Evolutionary conservation across 768 basidiomycete genomes (phyloP).

Genomic region (Mycena venus): DNA sequence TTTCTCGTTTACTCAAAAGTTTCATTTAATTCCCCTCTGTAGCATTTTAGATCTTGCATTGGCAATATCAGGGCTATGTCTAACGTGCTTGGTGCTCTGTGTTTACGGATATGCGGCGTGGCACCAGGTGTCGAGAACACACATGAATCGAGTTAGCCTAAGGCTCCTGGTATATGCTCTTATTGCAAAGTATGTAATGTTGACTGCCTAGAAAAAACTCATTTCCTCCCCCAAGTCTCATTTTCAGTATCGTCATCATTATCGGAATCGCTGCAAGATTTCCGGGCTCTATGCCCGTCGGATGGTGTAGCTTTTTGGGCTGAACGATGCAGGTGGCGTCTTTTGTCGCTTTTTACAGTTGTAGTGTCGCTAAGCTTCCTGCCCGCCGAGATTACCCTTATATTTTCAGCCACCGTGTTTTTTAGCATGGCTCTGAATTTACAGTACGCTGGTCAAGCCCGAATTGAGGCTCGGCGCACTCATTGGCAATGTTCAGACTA

Average conservation of each 20-base stretch:
- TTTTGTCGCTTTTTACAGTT: neutral
- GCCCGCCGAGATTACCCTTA: neutral
- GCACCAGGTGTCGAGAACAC: neutral
- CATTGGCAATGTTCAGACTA: neutral
- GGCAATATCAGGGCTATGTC: neutral
- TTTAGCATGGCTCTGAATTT: neutral
- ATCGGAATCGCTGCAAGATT: neutral
- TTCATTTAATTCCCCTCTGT: neutral
- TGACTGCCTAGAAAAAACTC: neutral
- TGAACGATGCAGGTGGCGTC: neutral
- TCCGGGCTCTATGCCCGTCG: neutral
- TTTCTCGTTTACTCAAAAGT: neutral
- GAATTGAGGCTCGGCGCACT: neutral
- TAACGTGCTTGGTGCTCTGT: neutral
- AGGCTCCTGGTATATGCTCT: neutral
- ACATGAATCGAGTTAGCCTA: neutral
- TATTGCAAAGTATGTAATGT: neutral
- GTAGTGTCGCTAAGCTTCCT: neutral
- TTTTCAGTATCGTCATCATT: neutral
- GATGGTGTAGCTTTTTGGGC: neutral
- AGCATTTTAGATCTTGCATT: neutral
- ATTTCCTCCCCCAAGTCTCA: neutral
- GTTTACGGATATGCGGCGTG: neutral
- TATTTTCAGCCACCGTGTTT: neutral
- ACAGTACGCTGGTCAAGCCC: neutral